phyloP scores from a whole-genome alignment of 805 yeast genomes.

The Saccharomycopsis malanga region DNA sequence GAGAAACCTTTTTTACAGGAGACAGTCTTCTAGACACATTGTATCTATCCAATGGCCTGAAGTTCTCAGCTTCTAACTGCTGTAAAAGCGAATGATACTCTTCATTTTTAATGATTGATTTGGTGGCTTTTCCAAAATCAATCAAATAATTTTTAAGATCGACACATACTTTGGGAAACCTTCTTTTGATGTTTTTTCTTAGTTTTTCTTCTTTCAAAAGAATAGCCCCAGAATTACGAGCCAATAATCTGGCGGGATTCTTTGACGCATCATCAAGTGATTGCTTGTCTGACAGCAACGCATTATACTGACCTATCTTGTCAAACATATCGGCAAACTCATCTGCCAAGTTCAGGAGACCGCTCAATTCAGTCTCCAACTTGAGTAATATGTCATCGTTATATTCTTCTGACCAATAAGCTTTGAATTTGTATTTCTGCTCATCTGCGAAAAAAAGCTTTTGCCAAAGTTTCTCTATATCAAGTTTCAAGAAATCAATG shows the following conservation, averaged over 20 bases:
- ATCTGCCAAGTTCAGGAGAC: conserved; percentile 43
- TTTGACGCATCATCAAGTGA: conserved; percentile 62
- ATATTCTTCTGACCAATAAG: conserved; percentile 35
- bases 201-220: conserved; percentile 73
- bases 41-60: neutral
- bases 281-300: conserved; percentile 50
- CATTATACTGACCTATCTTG: conserved; percentile 48
- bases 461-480: conserved; percentile 58
- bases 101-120: conserved; percentile 1
- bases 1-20: neutral
- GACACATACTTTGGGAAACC: conserved; percentile 56
- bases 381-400: conserved; percentile 55
- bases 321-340: conserved; percentile 48
- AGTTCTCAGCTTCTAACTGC: neutral
- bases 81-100: conserved; percentile 5
- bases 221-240: conserved; percentile 71
- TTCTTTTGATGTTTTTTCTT: conserved; percentile 58
- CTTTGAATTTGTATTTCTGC: conserved; percentile 43
- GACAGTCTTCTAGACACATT: neutral
- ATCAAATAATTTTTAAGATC: conserved; percentile 42
- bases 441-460: conserved; percentile 49
- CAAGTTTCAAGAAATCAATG: conserved; percentile 51
- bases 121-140: conserved; percentile 37
- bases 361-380: conserved; percentile 57
- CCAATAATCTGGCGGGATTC: conserved; percentile 72